phyloP scores from a whole-genome alignment of 345 rosid species.

The Acer campestre region DNA sequence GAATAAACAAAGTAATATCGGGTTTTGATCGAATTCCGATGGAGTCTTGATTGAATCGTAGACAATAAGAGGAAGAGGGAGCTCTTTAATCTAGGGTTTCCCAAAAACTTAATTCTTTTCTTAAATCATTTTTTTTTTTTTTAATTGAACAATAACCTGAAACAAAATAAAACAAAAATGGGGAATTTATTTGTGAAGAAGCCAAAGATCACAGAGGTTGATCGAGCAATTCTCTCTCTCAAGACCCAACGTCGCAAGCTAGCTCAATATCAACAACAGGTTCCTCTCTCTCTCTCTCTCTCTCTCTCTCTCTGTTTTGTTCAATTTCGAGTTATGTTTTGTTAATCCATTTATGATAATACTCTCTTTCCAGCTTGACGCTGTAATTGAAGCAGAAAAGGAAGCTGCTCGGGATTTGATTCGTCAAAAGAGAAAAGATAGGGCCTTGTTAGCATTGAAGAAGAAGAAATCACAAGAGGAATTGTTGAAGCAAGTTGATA shows the following conservation, averaged over 20 bases:
- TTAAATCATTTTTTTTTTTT: background rate
- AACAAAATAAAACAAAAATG: slow-evolving; percentile 33
- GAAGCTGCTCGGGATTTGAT: slow-evolving; percentile 87
- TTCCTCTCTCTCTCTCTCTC: slow-evolving; percentile 12
- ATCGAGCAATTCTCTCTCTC: slow-evolving; percentile 89
- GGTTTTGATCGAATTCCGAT: too few species aligned
- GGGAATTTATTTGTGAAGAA: slow-evolving; percentile 94
- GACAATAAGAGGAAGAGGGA: background rate
- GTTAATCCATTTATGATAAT: background rate
- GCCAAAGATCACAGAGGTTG: slow-evolving; percentile 93
- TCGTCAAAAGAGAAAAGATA: slow-evolving; percentile 80
- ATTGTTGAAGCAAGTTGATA: slow-evolving; percentile 84
- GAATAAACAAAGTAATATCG: too few species aligned
- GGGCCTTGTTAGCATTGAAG: slow-evolving; percentile 91
- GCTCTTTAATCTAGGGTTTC: slow-evolving; percentile 9
- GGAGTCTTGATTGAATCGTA: too few species aligned
- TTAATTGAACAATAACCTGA: too few species aligned
- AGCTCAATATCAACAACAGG: slow-evolving; percentile 88
- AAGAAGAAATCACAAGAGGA: slow-evolving; percentile 95
- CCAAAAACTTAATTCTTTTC: background rate
- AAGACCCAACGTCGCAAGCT: slow-evolving; percentile 97
- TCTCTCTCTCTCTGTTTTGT: background rate
- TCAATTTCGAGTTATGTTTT: background rate
- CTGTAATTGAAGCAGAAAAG: slow-evolving; percentile 88
- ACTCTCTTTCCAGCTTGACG: slow-evolving; percentile 55